These are phyloP conservation scores for Leccinum fibrillosum DNA, from an alignment of 768 basidiomycete species.

Conservation along the genomic window DNA sequence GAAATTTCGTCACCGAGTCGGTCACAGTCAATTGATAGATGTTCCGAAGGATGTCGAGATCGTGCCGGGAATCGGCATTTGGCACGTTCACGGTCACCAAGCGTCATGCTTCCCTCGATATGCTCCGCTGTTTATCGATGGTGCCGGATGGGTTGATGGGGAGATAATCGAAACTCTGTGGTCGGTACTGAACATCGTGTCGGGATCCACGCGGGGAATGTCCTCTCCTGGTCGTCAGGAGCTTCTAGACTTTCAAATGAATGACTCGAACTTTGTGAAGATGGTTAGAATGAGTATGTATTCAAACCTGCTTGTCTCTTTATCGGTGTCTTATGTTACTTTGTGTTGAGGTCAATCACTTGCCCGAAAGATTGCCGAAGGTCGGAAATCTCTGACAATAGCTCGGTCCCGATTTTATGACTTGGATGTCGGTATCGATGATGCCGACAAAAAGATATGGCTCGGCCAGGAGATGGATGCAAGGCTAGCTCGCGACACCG, in stretches of 20 bases:
- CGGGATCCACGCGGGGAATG: not conserved
- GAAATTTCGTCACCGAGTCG: not conserved
- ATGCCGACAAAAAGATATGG: too few species aligned
- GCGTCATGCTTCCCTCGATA: slow-evolving; percentile 18
- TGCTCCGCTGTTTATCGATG: not conserved
- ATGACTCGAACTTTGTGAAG: slow-evolving; percentile 7
- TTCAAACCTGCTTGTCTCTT: not conserved
- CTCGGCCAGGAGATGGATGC: too few species aligned
- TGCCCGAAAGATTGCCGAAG: too few species aligned
- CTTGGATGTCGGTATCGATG: too few species aligned
- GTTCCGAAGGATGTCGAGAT: not conserved
- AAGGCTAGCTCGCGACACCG: too few species aligned
- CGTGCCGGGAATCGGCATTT: slow-evolving; percentile 18
- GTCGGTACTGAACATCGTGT: not conserved
- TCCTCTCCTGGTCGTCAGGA: not conserved
- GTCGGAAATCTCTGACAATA: too few species aligned
- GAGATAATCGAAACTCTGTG: slow-evolving; percentile 5
- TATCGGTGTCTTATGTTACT: not conserved
- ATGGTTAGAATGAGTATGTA: slow-evolving; percentile 1
- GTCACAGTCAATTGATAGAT: not conserved
- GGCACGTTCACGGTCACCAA: slow-evolving; percentile 27
- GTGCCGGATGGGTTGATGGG: not conserved
- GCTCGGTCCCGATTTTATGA: too few species aligned
- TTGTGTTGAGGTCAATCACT: not conserved
- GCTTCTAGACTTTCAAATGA: slow-evolving; percentile 7